Conservation (phyloP, 305 asterid species). For the Fraxinus xanthoxyloides region DNA sequence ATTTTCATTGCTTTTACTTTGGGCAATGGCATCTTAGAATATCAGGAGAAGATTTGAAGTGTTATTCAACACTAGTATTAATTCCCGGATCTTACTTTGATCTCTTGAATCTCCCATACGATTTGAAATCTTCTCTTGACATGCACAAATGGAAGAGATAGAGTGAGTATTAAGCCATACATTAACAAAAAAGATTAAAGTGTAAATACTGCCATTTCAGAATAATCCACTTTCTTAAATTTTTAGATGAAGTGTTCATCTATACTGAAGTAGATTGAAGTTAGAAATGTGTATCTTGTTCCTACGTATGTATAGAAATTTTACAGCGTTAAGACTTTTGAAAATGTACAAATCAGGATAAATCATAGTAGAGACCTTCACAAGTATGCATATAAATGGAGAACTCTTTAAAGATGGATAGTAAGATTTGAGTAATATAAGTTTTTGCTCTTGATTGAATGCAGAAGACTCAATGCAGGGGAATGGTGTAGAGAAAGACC, state of each 20-base stretch:
- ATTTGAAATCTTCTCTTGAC: neutral
- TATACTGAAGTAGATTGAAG: neutral
- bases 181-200: neutral
- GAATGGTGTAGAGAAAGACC: neutral
- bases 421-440: neutral
- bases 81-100: neutral
- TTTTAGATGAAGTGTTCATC: neutral
- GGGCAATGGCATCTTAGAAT: conserved; percentile 40
- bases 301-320: neutral
- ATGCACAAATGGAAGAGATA: neutral
- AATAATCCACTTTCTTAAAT: neutral
- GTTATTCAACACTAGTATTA: neutral
- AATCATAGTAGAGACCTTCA: neutral
- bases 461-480: neutral
- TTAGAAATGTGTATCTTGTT: neutral
- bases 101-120: neutral
- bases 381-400: too few relatives aligned
- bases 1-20: conserved; percentile 47
- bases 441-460: neutral
- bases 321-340: neutral
- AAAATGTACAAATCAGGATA: neutral
- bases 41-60: neutral
- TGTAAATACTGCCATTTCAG: neutral
- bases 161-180: neutral
- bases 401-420: neutral